Base-by-base conservation (phyloP, 2,329 filamentous ascomycete genomes). In the Exophiala sp. region DNA sequence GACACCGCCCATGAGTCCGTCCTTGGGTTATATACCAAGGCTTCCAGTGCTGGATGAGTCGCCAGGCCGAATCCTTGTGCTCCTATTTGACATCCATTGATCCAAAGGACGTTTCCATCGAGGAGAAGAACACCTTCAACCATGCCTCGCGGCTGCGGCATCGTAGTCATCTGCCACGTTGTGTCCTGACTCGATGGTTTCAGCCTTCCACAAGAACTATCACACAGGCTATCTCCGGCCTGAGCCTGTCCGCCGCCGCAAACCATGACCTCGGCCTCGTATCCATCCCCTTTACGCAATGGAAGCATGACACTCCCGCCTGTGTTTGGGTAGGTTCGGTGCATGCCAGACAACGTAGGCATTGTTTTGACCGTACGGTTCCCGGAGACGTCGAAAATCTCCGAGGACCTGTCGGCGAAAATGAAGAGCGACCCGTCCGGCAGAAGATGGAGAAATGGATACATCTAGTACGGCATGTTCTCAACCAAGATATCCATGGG, bases 391-490 rank as follows among this genome's bases (percentile, higher is more conserved):
- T 79, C 73, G 64, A 80, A 81, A 46, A 76, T 67, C 58, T 81
- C 73, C 3, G 76, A 73, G 16, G 75, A 75, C 61, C 78, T 80
- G 27, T 78, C 67, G 13, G 72, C 70, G 60, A 80, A 79, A 49
- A 82, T 67, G 60, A 80, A 82, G 3, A 82, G 63, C 30, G 66
- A 74, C 9, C 79, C 78, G 61, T 80, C 73, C 27, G 68, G 72
- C 30, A 83, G 69, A 1, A 82, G 68, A 59, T 81, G 78, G 23
- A 82, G 65, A 63, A 81, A 81, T 2, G 79, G 79, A 60, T 81
- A 82, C 78, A 80, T 80, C 65, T 79, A 81, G 66, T 82, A 81
- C 11, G 79, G 79, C 62, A 81, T 76, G 57, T 78, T 79, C 61
- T 73, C 73, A 47, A 66, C 68, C 19, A 82, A 66, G 30, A 82